Evolutionary conservation across 345 rosid species (phyloP).

Genomic region (Eucalyptus cloeziana): DNA sequence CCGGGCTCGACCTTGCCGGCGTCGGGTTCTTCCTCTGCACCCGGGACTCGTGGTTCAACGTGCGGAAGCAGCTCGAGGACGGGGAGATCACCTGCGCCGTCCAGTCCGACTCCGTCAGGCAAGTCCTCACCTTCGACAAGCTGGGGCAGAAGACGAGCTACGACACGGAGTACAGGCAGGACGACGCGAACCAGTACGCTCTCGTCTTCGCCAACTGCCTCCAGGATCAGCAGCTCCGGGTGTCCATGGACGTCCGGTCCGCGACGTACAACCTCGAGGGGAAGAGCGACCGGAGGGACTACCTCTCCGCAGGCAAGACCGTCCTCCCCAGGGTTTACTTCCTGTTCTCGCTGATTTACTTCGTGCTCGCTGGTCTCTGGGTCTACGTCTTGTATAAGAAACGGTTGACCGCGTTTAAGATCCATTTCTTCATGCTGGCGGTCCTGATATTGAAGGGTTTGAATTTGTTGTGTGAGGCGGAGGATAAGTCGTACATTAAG

Average conservation of each 20-base stretch:
- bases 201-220: slow-evolving; percentile 87
- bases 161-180: slow-evolving; percentile 5
- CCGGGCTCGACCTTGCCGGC: slow-evolving; percentile 53
- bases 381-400: slow-evolving; percentile 57
- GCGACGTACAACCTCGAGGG: slow-evolving; percentile 89
- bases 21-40: slow-evolving; percentile 97
- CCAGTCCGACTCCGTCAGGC: slow-evolving; percentile 49
- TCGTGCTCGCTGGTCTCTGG: slow-evolving; percentile 62
- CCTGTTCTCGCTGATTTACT: slow-evolving; percentile 54
- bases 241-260: slow-evolving; percentile 72
- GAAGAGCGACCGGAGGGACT: slow-evolving; percentile 39
- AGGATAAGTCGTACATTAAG: slow-evolving; percentile 85
- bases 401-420: slow-evolving; percentile 61
- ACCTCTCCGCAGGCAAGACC: slow-evolving; percentile 81
- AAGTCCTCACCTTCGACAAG: slow-evolving; percentile 47
- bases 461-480: slow-evolving; percentile 76
- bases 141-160: slow-evolving; percentile 15
- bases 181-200: slow-evolving; percentile 68
- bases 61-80: slow-evolving; percentile 65
- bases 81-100: slow-evolving; percentile 70
- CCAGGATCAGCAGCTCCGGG: slow-evolving; percentile 22
- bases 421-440: slow-evolving; percentile 91
- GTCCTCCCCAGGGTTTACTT: slow-evolving; percentile 76
- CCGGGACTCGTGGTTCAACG: slow-evolving; percentile 69
- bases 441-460: slow-evolving; percentile 63